These are phyloP conservation scores for Prunus campanulata DNA, from an alignment of 306 rosid species.

Conservation along the genomic window DNA sequence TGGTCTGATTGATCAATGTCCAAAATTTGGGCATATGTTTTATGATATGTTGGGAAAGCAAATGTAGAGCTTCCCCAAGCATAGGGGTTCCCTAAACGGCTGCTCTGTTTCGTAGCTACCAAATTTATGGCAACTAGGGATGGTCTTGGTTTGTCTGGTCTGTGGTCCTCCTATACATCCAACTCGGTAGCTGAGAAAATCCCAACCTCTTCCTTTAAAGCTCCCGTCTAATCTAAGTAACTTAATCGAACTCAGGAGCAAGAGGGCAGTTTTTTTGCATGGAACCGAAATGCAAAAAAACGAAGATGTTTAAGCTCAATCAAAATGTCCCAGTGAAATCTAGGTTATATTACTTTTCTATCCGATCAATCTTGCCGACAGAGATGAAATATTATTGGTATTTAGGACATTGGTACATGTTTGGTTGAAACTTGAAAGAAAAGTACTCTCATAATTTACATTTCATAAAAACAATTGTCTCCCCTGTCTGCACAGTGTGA, in stretches of 20 bases:
- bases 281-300: not conserved
- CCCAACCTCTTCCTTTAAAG: not conserved
- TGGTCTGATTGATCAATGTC: conserved; percentile 3
- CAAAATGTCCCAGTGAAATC: too few relatives aligned
- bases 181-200: conserved; percentile 14
- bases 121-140: conserved; percentile 21
- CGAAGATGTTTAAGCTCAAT: too few relatives aligned
- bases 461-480: too few relatives aligned
- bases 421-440: not conserved
- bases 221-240: too few relatives aligned
- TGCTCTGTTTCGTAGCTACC: conserved; percentile 3
- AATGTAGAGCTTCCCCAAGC: conserved; percentile 6
- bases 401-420: too few relatives aligned
- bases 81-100: not conserved
- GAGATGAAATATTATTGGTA: too few relatives aligned
- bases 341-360: too few relatives aligned
- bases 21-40: not conserved
- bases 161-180: conserved; percentile 19
- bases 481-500: too few relatives aligned
- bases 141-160: conserved; percentile 2
- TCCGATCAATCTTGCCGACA: too few relatives aligned
- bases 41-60: conserved; percentile 5
- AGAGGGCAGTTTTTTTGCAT: not conserved
- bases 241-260: too few relatives aligned
- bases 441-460: not conserved